phyloP scores from a whole-genome alignment of 306 rosid genomes.

The Prunus padus region DNA sequence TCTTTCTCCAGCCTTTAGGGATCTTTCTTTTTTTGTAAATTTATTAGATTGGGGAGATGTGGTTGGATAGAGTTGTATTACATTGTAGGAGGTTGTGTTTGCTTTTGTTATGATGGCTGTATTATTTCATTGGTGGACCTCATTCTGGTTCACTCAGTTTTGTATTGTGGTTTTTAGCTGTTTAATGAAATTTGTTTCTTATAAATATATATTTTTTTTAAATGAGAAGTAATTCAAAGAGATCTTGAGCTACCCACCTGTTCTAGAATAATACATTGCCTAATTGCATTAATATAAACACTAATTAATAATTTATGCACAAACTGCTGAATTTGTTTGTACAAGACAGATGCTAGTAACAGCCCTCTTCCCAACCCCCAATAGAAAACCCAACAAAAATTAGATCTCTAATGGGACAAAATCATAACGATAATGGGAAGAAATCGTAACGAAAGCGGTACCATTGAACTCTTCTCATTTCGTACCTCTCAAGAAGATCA shows the following conservation, averaged over 20 bases:
- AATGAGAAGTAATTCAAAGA: not conserved
- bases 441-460: not conserved
- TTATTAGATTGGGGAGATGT: too few relatives aligned
- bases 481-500: slow-evolving; percentile 86
- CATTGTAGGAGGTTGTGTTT: too few relatives aligned
- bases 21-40: too few relatives aligned
- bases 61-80: too few relatives aligned
- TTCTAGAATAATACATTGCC: not conserved
- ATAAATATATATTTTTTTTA: too few relatives aligned
- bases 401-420: not conserved
- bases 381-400: slow-evolving; percentile 18
- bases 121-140: too few relatives aligned
- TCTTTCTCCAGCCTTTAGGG: too few relatives aligned
- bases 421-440: not conserved
- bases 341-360: not conserved
- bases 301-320: not conserved
- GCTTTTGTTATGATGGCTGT: too few relatives aligned
- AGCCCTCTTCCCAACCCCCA: not conserved
- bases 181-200: too few relatives aligned
- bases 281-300: not conserved
- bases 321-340: not conserved
- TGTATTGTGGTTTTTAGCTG: too few relatives aligned
- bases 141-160: too few relatives aligned
- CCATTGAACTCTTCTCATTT: slow-evolving; percentile 13
- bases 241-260: not conserved